Evolutionary conservation across 305 asterid species (phyloP).

Genomic region (Solanum hybrid): DNA sequence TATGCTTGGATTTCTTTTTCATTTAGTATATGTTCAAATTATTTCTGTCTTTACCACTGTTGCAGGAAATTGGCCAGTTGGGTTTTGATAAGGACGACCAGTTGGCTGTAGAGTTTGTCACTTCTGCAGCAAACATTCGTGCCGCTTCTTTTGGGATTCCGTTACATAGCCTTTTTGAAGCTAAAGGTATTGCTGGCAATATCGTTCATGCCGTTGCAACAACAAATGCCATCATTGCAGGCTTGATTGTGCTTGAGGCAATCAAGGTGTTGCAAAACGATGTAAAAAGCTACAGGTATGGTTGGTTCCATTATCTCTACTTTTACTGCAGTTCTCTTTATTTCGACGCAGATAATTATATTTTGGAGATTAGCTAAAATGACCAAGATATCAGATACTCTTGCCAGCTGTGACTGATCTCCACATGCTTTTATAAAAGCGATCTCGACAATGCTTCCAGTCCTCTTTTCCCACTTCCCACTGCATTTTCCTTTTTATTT

Average conservation of each 20-base stretch:
- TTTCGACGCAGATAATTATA: not conserved
- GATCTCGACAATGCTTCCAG: not conserved
- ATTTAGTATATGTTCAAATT: conserved; percentile 8
- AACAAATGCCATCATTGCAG: conserved; percentile 94
- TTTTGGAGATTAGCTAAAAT: not conserved
- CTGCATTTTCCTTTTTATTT: not conserved
- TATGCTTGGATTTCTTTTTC: not conserved
- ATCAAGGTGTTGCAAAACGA: conserved; percentile 86
- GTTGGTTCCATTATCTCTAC: not conserved
- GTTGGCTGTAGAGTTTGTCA: conserved; percentile 90
- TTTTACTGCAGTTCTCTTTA: not conserved
- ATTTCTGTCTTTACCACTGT: not conserved
- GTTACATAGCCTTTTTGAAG: conserved; percentile 89
- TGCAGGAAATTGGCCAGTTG: conserved; percentile 88
- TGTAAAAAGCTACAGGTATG: conserved; percentile 59
- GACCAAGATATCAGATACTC: not conserved
- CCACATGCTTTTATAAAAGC: not conserved
- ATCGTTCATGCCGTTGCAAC: conserved; percentile 99
- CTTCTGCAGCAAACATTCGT: conserved; percentile 98
- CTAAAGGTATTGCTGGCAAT: conserved; percentile 98
- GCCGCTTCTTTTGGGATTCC: conserved; percentile 95
- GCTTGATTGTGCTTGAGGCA: conserved; percentile 95
- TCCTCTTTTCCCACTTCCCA: not conserved
- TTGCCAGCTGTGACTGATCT: not conserved
- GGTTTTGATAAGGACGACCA: conserved; percentile 96